These are phyloP conservation scores for Xylaria sp. DNA, from an alignment of 2,329 filamentous ascomycete species.

Conservation along the genomic window DNA sequence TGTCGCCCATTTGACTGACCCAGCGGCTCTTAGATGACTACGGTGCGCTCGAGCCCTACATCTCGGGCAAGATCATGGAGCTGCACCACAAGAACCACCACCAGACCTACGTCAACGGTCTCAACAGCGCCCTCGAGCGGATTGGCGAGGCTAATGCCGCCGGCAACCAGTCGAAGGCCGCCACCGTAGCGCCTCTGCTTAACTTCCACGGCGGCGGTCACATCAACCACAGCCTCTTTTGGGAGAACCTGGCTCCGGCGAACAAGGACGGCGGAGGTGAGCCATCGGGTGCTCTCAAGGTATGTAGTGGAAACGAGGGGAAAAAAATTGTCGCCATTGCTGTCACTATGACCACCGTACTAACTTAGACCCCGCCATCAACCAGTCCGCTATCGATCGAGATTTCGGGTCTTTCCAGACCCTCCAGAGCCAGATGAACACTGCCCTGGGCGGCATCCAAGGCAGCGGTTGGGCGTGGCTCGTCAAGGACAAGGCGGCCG, in stretches of 20 bases:
- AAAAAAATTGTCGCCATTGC: not conserved
- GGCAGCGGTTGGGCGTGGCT: slow-evolving; percentile 77
- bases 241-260: slow-evolving; percentile 72
- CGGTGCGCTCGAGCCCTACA: slow-evolving; percentile 84
- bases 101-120: slow-evolving; percentile 82
- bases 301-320: not conserved
- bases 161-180: slow-evolving; percentile 55
- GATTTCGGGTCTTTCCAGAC: slow-evolving; percentile 66
- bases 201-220: slow-evolving; percentile 77
- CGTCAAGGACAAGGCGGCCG: slow-evolving; percentile 62
- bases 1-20: not conserved
- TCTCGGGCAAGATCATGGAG: slow-evolving; percentile 87
- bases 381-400: slow-evolving; percentile 62
- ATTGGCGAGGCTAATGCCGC: slow-evolving; percentile 68
- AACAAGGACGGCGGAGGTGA: slow-evolving; percentile 57
- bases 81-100: slow-evolving; percentile 86
- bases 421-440: slow-evolving; percentile 66
- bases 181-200: slow-evolving; percentile 53
- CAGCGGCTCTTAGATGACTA: slow-evolving; percentile 82
- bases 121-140: slow-evolving; percentile 77
- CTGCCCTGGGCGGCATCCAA: slow-evolving; percentile 67
- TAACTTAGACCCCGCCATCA: slow-evolving; percentile 26
- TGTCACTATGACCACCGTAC: not conserved
- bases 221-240: slow-evolving; percentile 75
- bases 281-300: slow-evolving; percentile 59